Base-by-base conservation (phyloP, 2,329 filamentous ascomycete genomes). In the Hymenoscyphus infarciens region DNA sequence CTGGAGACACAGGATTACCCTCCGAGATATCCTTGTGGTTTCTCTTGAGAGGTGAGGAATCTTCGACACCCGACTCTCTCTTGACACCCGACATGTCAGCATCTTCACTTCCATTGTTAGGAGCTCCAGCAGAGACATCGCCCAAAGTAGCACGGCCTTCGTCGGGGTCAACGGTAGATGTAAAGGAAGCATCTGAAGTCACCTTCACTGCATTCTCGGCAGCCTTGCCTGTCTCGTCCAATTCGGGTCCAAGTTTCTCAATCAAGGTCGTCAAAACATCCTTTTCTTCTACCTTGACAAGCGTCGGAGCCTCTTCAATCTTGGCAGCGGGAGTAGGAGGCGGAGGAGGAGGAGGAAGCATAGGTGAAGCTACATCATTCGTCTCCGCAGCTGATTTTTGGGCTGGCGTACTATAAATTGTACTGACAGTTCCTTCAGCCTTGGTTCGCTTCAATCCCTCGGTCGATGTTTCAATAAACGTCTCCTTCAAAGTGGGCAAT, bases 361-460 rank as follows among this genome's bases (percentile, higher is more conserved):
- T 49, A 2, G 39, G 38, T 2, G 59, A 55, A 19, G n/a, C 29
- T 22, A 56, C 29, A n/a, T 45, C 52, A 6, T 27, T 29, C 7
- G 33, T n/a, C 25, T 39, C 52, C 6, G 52, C 25, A 16, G 13
- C 52, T n/a, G 52, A 7, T 13, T 27, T 16, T 16, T 15, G 3
- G 22, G 13, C 29, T 16, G 29, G 25, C 0, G 52, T 29, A 31
- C 25, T 33, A 3, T 11, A 27, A 59, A 27, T 39, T 19, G 22
- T 56, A 42, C 60, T 55, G 10, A 45, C 33, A 11, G 29, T 27
- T 42, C 33, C 31, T 6, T 15, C 15, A 33, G 31, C 52, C 38
- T 60, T 58, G 38, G 70, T 72, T 11, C 66, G 68, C 15, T 62
- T 61, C 61, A 77, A 77, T 65, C 67, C 69, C 29, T 74, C 71